phyloP scores from a whole-genome alignment of 1,284 basidiomycete genomes.

The Spongispora temasekensis region DNA sequence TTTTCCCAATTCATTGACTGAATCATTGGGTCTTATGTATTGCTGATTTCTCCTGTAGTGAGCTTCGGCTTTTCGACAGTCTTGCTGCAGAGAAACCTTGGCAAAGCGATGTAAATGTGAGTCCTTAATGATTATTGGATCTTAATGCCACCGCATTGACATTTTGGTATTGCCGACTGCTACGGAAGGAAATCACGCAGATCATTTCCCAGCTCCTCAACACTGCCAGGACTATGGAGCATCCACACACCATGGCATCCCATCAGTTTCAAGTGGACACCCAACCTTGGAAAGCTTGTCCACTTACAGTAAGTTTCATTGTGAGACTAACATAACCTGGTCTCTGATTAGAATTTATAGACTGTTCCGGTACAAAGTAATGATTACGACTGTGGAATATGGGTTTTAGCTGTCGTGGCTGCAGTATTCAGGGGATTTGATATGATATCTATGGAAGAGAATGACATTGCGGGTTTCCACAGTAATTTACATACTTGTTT shows the following conservation, averaged over 20 bases:
- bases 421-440: background rate
- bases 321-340: background rate
- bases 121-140: background rate
- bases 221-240: no score
- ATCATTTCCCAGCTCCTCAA: no score
- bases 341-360: background rate
- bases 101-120: background rate
- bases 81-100: background rate
- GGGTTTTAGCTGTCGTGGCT: background rate
- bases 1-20: slow-evolving; percentile 2
- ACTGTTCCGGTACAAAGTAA: background rate
- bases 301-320: background rate
- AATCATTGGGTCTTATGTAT: slow-evolving; percentile 1
- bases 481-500: no score
- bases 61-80: slow-evolving; percentile 9
- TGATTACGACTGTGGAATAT: background rate
- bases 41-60: background rate
- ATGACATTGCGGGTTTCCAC: no score
- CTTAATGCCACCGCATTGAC: background rate
- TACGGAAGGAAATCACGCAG: no score
- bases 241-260: no score
- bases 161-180: slow-evolving; percentile 3
- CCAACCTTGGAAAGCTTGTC: slow-evolving; percentile 2
- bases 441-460: background rate
- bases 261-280: no score